Evolutionary conservation across 768 basidiomycete genomes (phyloP), one percentile per base, ranked within the genome.

Genomic region (Lepiota venenata): DNA sequence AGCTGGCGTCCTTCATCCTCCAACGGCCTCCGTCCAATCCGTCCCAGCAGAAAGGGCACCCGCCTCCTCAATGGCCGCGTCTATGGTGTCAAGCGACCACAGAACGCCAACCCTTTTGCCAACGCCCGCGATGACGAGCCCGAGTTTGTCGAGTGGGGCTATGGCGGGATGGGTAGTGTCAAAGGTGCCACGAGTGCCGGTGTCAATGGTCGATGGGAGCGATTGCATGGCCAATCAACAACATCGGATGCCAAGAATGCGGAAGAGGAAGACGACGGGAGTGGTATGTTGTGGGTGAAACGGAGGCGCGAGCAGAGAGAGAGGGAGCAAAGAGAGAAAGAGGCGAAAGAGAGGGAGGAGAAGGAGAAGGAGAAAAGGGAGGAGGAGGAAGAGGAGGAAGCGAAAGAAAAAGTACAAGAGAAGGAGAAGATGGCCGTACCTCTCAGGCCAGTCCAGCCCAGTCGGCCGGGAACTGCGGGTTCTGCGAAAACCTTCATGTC

Each of bases 71-170:
- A 95, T 62, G 93, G 93, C 0, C 78, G 93, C 21, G 81, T 93
- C 0, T 94, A 94, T 60, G 92, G 93, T 46, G 76, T 65, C 20
- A 68, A 69, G 55, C 69, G 72, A 35, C 57, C 63, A 10, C 50
- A 63, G 10, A 71, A 70, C 47, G 68, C 70, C 4, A 84, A 89
- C 61, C 83, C 78, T 0, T 89, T 89, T 58, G 85, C 80, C 5
- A 84, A 76, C 54, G 83, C 75, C 12, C 74, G 76, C 4, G 83
- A 84, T 25, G 80, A 84, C 0, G 88, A 91, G 57, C 87, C 88
- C 29, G 87, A 87, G 64, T 95, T 95, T 60, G 90, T 93, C 14
- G 93, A 95, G 68, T 95, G 93, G 93, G 93, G 93, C 0, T 90
- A 88, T 55, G 89, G 89, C 29, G 89, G 89, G 2, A 87, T 93